Base-by-base conservation (phyloP, 129 eudicot genomes). In the Flaveria sonorensis region DNA sequence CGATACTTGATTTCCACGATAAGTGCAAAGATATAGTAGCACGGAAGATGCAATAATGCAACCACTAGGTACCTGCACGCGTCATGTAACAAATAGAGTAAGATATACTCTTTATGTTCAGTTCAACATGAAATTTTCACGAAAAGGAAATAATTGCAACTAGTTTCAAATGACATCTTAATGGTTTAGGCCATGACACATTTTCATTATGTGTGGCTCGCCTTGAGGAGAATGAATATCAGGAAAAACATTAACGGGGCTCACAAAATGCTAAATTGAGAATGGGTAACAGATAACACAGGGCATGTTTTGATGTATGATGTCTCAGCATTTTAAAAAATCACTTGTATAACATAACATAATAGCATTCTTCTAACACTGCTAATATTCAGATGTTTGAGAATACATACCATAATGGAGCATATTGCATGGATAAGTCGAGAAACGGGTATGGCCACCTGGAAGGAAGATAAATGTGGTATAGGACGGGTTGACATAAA, bases 381-480 rank as follows among this genome's bases (percentile, higher is more conserved):
- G 47, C 18, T 45, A 47, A n/a, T 46, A 36, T 60, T 46, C 48
- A 55, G 60, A 55, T 28, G 66, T 75, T 59, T 75, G 10, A 72
- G 56, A 72, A 55, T 65, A 83, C 92, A 26, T 85, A 92, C 97
- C 96, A 92, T 43, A 89, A 23, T 3, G 98, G 98, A 79, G 98
- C 83, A 77, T 75, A 67, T 65, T 80, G 64, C 66, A 23, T 28
- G 16, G 98, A 86, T 72, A 92, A 82, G 76, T 92, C 98, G 68
- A 92, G 96, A 77, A 92, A 73, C 48, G 96, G 96, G 82, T 92
- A 92, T 19, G 98, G 98, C 98, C 98, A 92, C 96, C 98, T 89
- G 88, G 36, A 85, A 47, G 55, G 42, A 83, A 23, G 53, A 80
- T 42, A n/a, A 64, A 52, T 39, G 23, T 67, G 7, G 46, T 64